Evolutionary conservation across 768 basidiomycete genomes (phyloP), one percentile per base, ranked within the genome.

Genomic region (Russula abietina): DNA sequence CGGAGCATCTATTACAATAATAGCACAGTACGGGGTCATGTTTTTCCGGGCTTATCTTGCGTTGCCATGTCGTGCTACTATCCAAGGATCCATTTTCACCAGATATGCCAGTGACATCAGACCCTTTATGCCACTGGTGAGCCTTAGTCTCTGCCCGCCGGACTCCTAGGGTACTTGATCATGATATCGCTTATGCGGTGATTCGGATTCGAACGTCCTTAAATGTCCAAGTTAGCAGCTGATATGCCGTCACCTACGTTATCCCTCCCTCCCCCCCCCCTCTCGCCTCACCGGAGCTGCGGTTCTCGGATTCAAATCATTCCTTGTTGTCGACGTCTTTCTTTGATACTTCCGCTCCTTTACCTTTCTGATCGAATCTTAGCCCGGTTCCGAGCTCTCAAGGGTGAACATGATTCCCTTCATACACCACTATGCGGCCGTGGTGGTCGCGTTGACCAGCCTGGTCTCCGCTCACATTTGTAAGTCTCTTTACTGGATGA

Each of bases 391-490:
- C 39, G 17, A 10, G 24, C 10, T 41, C 17, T 14, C n/a, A 43
- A 14, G 7, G n/a, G n/a, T 3, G 38, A 58, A 19, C 50, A 64
- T 64, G 62, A 38, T 49, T 43, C 55, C 57, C 16, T 26, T 32
- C 8, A 43, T 22, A 5, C 12, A 41, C 32, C 11, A 32, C 17
- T 43, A 26, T 14, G 41, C 41, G n/a, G 54, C 39, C 28, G 26
- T 48, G 46, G 26, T 41, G 17, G 9, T 56, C 39, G 54, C 63
- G 7, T n/a, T 36, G 32, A 14, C 59, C 9, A 38, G 59, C 59
- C 30, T 16, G 28, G 63, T 56, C 43, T 60, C 48, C 28, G 63
- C 58, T 28, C 63, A 64, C 16, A 10, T 17, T 19, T 0, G 63
- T 64, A 14, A 3, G 63, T 12, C 16, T 19, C 14, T 14, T 64